Evolutionary conservation across 768 basidiomycete species (phyloP).

Genomic region (Boletus huronensis): DNA sequence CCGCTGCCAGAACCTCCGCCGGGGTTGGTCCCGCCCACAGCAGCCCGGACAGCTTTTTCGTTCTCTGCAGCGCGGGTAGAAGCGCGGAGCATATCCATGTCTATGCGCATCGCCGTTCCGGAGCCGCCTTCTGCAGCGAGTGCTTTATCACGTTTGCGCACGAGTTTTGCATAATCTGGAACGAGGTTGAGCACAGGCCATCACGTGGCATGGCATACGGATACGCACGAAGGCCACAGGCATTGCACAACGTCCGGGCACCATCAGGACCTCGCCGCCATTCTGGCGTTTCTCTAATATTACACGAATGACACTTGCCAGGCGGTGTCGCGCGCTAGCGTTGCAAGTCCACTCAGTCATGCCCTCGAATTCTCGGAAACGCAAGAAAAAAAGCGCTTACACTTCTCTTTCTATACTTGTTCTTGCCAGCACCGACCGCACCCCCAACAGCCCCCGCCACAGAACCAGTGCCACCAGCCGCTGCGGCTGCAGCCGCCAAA

Average conservation of each 20-base stretch:
- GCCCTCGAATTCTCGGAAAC: not conserved
- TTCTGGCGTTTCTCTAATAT: constrained; percentile 85
- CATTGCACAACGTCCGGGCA: constrained; percentile 79
- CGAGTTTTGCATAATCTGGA: constrained; percentile 77
- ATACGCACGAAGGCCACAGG: constrained; percentile 71
- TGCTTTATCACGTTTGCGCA: constrained; percentile 73
- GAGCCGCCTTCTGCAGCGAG: constrained; percentile 50
- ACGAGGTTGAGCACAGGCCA: too few species aligned
- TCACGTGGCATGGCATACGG: not conserved
- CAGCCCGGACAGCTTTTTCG: constrained; percentile 28
- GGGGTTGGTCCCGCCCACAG: constrained; percentile 31
- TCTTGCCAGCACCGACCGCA: constrained; percentile 43
- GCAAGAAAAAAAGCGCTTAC: constrained; percentile 45
- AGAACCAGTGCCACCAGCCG: constrained; percentile 33
- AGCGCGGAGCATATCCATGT: constrained; percentile 73
- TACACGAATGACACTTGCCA: constrained; percentile 84
- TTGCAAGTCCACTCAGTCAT: constrained; percentile 26
- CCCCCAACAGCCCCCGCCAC: constrained; percentile 29
- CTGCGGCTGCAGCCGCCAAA: constrained; percentile 47
- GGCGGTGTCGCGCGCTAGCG: constrained; percentile 78
- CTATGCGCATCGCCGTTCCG: constrained; percentile 47
- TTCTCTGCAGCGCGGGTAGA: constrained; percentile 59
- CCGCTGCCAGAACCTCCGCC: constrained; percentile 1
- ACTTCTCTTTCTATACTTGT: constrained; percentile 82
- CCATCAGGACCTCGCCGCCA: constrained; percentile 85